A percentile compares a stretch with the other conserved stretches of the same genome.
These are phyloP conservation scores for Mycena floridula DNA, from an alignment of 768 basidiomycete genomes.

Conservation along the genomic window DNA sequence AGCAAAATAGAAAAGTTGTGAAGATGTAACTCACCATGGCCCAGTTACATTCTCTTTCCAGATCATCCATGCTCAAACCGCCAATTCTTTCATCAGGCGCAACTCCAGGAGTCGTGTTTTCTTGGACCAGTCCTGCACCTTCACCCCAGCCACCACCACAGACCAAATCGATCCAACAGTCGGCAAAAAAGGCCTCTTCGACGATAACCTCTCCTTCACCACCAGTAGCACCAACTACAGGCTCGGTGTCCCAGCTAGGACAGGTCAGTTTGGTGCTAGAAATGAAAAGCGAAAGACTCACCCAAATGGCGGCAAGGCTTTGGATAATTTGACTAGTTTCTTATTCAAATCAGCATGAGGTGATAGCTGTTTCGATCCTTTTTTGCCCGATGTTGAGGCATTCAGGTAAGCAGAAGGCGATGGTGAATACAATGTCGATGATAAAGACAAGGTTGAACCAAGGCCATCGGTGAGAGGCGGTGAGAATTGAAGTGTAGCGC, in stretches of 20 bases:
- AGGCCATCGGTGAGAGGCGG: too few relatives aligned
- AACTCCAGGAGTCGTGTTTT: not conserved
- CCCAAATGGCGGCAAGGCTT: slow-evolving; percentile 76
- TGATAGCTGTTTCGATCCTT: too few relatives aligned
- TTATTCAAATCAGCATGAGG: not conserved
- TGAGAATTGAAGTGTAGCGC: slow-evolving; percentile 79
- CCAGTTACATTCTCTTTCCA: slow-evolving; percentile 89
- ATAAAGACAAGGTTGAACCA: too few relatives aligned
- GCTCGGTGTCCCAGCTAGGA: slow-evolving; percentile 94
- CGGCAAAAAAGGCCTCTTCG: slow-evolving; percentile 87
- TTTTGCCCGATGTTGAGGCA: not conserved
- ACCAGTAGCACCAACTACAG: slow-evolving; percentile 71
- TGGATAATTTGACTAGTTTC: slow-evolving; percentile 4
- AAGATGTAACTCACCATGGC: slow-evolving; percentile 59
- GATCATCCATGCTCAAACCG: not conserved
- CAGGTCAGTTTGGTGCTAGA: too few relatives aligned
- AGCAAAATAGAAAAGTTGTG: too few relatives aligned
- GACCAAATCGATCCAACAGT: slow-evolving; percentile 76
- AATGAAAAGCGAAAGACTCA: too few relatives aligned
- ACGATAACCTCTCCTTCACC: slow-evolving; percentile 72
- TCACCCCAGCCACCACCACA: slow-evolving; percentile 76
- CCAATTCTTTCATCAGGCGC: not conserved
- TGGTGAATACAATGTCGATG: too few relatives aligned
- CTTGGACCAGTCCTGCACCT: slow-evolving; percentile 43
- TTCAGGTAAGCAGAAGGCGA: slow-evolving; percentile 21